Conservation (phyloP, 2,329 filamentous ascomycete species). For the Paramyrothecium sp. region DNA sequence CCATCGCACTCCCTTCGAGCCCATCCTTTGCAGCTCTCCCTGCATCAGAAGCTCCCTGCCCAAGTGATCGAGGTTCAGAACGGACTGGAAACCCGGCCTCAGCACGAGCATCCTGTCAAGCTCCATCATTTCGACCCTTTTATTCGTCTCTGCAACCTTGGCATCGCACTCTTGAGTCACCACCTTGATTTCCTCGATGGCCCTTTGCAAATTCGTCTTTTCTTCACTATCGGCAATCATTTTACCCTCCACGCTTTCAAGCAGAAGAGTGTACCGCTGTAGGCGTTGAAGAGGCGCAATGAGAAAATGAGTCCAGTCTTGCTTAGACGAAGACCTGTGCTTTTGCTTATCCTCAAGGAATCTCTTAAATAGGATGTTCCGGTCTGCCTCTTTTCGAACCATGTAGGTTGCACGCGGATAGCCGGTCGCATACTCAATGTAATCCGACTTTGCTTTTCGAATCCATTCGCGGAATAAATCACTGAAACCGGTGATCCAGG, state of each 20-base stretch:
- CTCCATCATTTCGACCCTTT: slow-evolving; percentile 86
- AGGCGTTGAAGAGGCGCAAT: slow-evolving; percentile 91
- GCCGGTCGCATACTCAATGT: slow-evolving; percentile 86
- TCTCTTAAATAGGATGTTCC: slow-evolving; percentile 80
- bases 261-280: slow-evolving; percentile 82
- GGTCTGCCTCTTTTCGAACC: slow-evolving; percentile 78
- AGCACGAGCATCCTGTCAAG: slow-evolving; percentile 80
- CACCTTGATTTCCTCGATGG: slow-evolving; percentile 86
- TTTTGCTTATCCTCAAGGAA: slow-evolving; percentile 81
- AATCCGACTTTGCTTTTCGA: slow-evolving; percentile 82
- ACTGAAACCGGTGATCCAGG: slow-evolving; percentile 90
- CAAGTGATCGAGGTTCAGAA: slow-evolving; percentile 91
- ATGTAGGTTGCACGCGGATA: slow-evolving; percentile 83
- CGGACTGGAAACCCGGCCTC: slow-evolving; percentile 82
- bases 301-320: slow-evolving; percentile 92
- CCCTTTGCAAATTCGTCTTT: slow-evolving; percentile 77
- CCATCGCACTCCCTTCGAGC: slow-evolving; percentile 86
- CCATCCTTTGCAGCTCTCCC: slow-evolving; percentile 85
- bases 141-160: slow-evolving; percentile 87
- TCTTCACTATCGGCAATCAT: slow-evolving; percentile 85
- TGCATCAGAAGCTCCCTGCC: slow-evolving; percentile 85
- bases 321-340: slow-evolving; percentile 75
- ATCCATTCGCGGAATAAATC: slow-evolving; percentile 99
- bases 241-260: slow-evolving; percentile 80
- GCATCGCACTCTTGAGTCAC: slow-evolving; percentile 90